phyloP scores from a whole-genome alignment of 2,329 filamentous ascomycete genomes.

The Neonectria magnoliae region DNA sequence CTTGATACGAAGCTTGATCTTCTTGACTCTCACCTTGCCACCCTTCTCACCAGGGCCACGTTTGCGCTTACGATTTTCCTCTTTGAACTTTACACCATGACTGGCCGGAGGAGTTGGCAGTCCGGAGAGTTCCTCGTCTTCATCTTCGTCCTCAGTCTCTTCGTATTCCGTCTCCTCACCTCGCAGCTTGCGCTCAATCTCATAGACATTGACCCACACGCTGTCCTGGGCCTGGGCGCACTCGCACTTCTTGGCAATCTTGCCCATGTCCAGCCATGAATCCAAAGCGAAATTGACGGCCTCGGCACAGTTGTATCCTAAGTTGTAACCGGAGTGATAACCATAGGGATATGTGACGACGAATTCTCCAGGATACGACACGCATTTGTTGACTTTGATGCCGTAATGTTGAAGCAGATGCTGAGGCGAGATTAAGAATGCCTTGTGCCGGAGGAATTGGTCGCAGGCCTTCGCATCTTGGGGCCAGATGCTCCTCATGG shows the following conservation, averaged over 20 bases:
- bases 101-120: conserved; percentile 82
- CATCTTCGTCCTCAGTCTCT: conserved; percentile 77
- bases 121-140: conserved; percentile 71
- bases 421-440: conserved; percentile 92
- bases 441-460: conserved; percentile 97
- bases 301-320: conserved; percentile 98
- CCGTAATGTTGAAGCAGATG: conserved; percentile 88
- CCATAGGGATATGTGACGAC: conserved; percentile 99
- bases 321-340: conserved; percentile 97
- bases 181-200: conserved; percentile 92
- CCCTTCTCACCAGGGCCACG: conserved; percentile 49
- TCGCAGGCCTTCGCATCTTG: conserved; percentile 94
- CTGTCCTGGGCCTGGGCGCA: conserved; percentile 96
- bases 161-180: conserved; percentile 90
- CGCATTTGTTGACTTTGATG: conserved; percentile 94
- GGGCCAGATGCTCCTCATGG: conserved; percentile 96
- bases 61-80: conserved; percentile 70
- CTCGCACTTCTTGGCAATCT: conserved; percentile 95
- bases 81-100: conserved; percentile 74
- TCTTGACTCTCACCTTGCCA: conserved; percentile 72
- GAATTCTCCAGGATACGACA: conserved; percentile 96
- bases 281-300: conserved; percentile 98
- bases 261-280: conserved; percentile 93
- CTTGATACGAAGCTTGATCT: conserved; percentile 81
- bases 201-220: conserved; percentile 96